Evolutionary conservation across 495 filamentous ascomycete species (phyloP).

Genomic region (Talaromyces adpressus): DNA sequence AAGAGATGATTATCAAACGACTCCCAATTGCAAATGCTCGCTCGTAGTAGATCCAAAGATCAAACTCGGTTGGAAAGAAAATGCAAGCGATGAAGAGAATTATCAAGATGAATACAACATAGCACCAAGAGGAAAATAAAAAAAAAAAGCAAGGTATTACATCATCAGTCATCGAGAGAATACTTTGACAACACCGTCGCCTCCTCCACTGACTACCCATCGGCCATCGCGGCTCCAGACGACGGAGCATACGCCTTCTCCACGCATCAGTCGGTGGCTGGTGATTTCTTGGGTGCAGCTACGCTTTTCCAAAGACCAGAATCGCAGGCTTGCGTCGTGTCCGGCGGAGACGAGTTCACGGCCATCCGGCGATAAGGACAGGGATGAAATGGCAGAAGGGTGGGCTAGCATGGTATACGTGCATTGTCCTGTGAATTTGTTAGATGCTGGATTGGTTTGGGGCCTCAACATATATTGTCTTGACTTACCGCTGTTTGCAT

Average conservation of each 20-base stretch:
- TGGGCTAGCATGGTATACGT: conserved; percentile 98
- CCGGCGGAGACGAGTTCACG: conserved; percentile 92
- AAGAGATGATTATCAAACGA: neutral
- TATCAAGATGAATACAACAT: conserved; percentile 1
- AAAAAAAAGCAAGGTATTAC: conserved; percentile 8
- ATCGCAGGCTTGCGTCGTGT: conserved; percentile 88
- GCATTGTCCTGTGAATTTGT: conserved; percentile 75
- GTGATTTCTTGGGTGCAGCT: conserved; percentile 92
- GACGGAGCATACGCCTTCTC: conserved; percentile 87
- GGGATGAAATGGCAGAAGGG: conserved; percentile 80
- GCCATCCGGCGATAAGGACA: conserved; percentile 86
- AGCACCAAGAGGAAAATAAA: neutral
- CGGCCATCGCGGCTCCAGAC: conserved; percentile 91
- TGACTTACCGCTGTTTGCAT: conserved; percentile 92
- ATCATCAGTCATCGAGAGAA: conserved; percentile 55
- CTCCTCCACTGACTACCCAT: conserved; percentile 90
- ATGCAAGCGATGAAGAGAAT: conserved; percentile 4
- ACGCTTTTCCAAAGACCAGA: conserved; percentile 96
- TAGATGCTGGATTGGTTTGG: neutral
- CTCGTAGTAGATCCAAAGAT: conserved; percentile 8
- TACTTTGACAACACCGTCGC: conserved; percentile 96
- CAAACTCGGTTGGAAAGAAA: neutral
- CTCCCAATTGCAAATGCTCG: conserved; percentile 10
- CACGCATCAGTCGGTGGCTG: conserved; percentile 82
- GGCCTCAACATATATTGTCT: neutral